These are phyloP conservation scores for Astrothelium subdiscretum DNA, from an alignment of 495 filamentous ascomycete genomes.

Conservation along the genomic window DNA sequence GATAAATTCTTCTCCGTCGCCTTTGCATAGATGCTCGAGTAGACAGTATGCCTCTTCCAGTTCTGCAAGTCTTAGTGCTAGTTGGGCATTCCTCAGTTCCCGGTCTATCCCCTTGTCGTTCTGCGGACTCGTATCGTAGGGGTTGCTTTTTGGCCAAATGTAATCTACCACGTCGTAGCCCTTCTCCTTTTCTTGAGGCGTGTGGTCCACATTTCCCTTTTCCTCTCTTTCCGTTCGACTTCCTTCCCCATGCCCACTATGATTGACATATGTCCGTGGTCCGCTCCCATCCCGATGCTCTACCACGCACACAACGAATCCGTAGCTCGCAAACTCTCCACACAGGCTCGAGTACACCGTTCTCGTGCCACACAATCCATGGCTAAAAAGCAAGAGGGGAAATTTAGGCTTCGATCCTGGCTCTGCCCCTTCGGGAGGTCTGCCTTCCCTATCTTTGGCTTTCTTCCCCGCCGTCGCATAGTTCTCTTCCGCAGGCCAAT, in stretches of 20 bases:
- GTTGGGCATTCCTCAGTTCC: constrained; percentile 32
- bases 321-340: constrained; percentile 35
- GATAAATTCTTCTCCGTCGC: constrained; percentile 23
- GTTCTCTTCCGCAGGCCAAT: constrained; percentile 31
- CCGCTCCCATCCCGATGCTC: constrained; percentile 36
- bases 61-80: constrained; percentile 32
- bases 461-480: constrained; percentile 14
- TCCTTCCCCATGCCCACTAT: constrained; percentile 20
- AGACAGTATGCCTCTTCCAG: constrained; percentile 32
- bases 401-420: constrained; percentile 25
- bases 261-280: constrained; percentile 31
- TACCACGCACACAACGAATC: constrained; percentile 35
- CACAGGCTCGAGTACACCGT: constrained; percentile 35
- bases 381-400: constrained; percentile 35
- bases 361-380: constrained; percentile 34
- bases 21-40: constrained; percentile 23
- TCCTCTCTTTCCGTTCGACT: constrained; percentile 19
- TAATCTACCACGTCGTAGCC: constrained; percentile 32
- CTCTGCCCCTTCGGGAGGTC: constrained; percentile 17
- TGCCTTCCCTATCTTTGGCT: constrained; percentile 21
- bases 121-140: constrained; percentile 28
- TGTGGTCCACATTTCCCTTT: constrained; percentile 22
- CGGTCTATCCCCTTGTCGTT: constrained; percentile 32
- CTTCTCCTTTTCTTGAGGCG: constrained; percentile 15
- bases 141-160: constrained; percentile 33